A percentile compares a stretch with the other conserved stretches of the same genome.
These are phyloP conservation scores for Ajuga reptans DNA, from an alignment of 305 asterid species.

Conservation along the genomic window DNA sequence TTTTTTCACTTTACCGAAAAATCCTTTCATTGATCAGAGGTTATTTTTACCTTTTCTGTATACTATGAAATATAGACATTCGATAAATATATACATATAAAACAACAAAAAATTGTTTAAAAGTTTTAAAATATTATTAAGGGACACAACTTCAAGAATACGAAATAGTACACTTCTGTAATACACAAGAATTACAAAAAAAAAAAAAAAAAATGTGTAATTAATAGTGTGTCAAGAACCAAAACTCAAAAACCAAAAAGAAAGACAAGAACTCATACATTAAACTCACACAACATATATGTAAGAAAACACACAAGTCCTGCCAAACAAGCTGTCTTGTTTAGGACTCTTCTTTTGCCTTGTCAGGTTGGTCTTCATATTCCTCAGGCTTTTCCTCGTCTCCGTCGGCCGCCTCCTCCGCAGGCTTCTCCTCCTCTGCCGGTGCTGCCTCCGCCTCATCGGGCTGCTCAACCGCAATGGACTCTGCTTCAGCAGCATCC, in stretches of 20 bases:
- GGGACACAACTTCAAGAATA: slow-evolving; percentile 19
- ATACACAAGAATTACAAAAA: slow-evolving; percentile 3
- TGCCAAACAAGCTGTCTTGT: neutral
- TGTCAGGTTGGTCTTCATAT: slow-evolving; percentile 21
- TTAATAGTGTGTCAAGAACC: neutral
- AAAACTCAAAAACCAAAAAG: slow-evolving; percentile 12
- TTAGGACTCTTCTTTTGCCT: slow-evolving; percentile 31
- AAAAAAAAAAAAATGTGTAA: neutral
- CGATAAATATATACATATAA: neutral
- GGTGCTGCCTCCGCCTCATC: neutral
- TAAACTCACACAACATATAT: neutral
- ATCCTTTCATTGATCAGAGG: too few relatives aligned
- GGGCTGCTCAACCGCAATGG: neutral
- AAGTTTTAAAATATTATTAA: slow-evolving; percentile 12
- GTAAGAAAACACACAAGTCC: neutral
- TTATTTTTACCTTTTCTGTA: too few relatives aligned
- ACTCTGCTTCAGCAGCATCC: slow-evolving; percentile 28
- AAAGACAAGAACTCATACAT: neutral
- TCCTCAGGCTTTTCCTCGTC: slow-evolving; percentile 11
- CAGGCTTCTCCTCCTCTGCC: neutral
- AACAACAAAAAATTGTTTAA: slow-evolving; percentile 8
- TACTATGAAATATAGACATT: too few relatives aligned
- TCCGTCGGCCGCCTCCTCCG: slow-evolving; percentile 1
- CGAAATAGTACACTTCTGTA: neutral
- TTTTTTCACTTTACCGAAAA: too few relatives aligned